phyloP scores from a whole-genome alignment of 106 monocot species.

The Dioscorea zingiberensis region DNA sequence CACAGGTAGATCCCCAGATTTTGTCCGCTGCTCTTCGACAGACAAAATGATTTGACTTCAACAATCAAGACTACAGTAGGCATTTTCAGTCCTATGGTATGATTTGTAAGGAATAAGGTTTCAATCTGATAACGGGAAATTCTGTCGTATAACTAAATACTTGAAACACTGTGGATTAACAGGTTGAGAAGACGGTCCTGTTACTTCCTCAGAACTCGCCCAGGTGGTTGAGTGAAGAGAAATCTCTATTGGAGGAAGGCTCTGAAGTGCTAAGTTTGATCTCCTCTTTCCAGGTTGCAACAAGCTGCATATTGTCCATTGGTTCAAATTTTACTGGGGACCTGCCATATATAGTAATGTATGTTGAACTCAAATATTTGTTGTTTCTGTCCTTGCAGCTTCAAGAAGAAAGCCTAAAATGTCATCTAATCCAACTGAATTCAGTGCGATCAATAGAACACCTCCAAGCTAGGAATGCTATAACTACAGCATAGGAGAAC shows the following conservation, averaged over 20 bases:
- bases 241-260: conserved; percentile 22
- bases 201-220: conserved; percentile 21
- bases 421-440: conserved; percentile 29
- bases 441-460: not conserved
- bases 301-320: not conserved
- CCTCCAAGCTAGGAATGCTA: too few species aligned
- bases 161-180: conserved; percentile 4
- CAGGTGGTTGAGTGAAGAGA: conserved; percentile 26
- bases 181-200: conserved; percentile 12
- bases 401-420: conserved; percentile 38
- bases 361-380: not conserved
- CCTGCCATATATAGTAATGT: not conserved
- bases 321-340: not conserved
- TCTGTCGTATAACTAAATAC: too few species aligned
- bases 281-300: conserved; percentile 23
- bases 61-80: conserved; percentile 7
- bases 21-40: conserved; percentile 15
- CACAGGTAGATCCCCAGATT: conserved; percentile 26
- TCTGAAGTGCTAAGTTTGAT: conserved; percentile 13
- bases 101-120: not conserved
- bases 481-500: too few species aligned
- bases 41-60: conserved; percentile 10
- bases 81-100: conserved; percentile 5
- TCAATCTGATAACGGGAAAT: too few species aligned
- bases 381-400: conserved; percentile 9